Evolutionary conservation across 164 flowering plant species (phyloP).

Genomic region (Vitis rupestris): DNA sequence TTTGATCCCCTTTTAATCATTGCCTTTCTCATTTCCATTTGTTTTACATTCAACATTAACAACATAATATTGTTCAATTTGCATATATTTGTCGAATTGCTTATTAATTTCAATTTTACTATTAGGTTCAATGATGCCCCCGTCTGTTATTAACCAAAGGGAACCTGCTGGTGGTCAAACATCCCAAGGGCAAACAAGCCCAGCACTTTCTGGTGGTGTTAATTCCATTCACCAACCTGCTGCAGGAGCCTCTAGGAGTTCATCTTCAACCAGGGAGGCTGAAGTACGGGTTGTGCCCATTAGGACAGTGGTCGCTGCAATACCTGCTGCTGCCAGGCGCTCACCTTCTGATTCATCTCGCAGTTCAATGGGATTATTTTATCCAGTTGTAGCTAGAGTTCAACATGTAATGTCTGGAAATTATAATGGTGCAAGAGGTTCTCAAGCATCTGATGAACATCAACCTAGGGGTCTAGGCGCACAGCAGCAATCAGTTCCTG

Average conservation of each 20-base stretch:
- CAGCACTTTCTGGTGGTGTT: constrained; percentile 31
- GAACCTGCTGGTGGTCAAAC: constrained; percentile 46
- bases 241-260: constrained; percentile 29
- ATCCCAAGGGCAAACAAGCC: constrained; percentile 33
- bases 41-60: too few species aligned
- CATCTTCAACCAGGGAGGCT: constrained; percentile 19
- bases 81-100: too few species aligned
- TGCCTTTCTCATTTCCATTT: too few species aligned
- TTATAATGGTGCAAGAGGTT: constrained; percentile 30
- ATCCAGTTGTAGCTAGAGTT: constrained; percentile 68
- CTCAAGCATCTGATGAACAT: constrained; percentile 38
- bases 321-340: constrained; percentile 51
- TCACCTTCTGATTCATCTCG: constrained; percentile 45
- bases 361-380: constrained; percentile 48
- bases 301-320: constrained; percentile 71
- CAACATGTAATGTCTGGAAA: constrained; percentile 45
- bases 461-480: constrained; percentile 17
- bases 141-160: constrained; percentile 30
- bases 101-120: too few species aligned
- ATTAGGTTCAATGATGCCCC: constrained; percentile 30
- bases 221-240: constrained; percentile 15
- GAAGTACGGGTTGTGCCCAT: constrained; percentile 41
- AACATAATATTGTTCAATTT: too few species aligned
- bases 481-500: constrained; percentile 22
- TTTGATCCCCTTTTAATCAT: too few species aligned